Percentiles rank a stretch among this genome's conserved stretches.
Evolutionary conservation across 768 basidiomycete species (phyloP).

Genomic region (Mycena albidolilacea): DNA sequence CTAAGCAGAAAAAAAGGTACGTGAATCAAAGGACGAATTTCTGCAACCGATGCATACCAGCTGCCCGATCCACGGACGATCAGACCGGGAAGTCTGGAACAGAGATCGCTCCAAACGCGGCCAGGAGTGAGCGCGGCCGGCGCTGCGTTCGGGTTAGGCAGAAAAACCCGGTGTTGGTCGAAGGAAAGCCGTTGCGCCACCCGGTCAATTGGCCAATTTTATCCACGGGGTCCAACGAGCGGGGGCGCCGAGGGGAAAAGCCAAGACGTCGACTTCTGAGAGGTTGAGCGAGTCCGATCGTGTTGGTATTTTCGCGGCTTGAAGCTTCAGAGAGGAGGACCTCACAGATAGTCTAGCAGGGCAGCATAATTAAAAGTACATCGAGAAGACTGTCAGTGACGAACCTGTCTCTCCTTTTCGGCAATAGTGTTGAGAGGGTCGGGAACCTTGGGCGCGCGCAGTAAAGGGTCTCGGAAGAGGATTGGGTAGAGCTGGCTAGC

Average conservation of each 20-base stretch:
- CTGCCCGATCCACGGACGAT: conserved; percentile 5
- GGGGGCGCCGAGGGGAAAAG: neutral
- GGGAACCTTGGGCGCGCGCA: neutral
- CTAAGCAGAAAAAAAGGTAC: conserved; percentile 6
- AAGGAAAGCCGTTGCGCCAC: conserved; percentile 5
- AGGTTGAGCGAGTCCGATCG: too few species aligned
- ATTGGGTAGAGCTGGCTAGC: neutral
- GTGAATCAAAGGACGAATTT: neutral
- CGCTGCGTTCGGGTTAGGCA: too few species aligned
- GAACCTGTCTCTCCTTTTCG: conserved; percentile 1
- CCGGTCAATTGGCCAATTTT: conserved; percentile 2
- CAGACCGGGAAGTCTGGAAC: conserved; percentile 4
- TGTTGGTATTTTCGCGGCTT: conserved; percentile 4
- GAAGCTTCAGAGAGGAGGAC: conserved; percentile 7
- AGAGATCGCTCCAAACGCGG: conserved; percentile 7
- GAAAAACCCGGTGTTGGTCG: conserved; percentile 2
- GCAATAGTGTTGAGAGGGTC: conserved; percentile 6
- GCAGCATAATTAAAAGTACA: neutral
- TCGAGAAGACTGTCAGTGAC: conserved; percentile 1
- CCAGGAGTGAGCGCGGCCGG: too few species aligned
- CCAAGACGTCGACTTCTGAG: too few species aligned
- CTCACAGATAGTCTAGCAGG: neutral
- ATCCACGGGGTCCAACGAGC: conserved; percentile 7
- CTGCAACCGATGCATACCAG: conserved; percentile 3
- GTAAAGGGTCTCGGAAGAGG: conserved; percentile 7